Percentiles rank a stretch among this genome's conserved stretches.
Evolutionary conservation across 73 alveolate genomes (phyloP).

Genomic region (Paramecium octaurelia): DNA sequence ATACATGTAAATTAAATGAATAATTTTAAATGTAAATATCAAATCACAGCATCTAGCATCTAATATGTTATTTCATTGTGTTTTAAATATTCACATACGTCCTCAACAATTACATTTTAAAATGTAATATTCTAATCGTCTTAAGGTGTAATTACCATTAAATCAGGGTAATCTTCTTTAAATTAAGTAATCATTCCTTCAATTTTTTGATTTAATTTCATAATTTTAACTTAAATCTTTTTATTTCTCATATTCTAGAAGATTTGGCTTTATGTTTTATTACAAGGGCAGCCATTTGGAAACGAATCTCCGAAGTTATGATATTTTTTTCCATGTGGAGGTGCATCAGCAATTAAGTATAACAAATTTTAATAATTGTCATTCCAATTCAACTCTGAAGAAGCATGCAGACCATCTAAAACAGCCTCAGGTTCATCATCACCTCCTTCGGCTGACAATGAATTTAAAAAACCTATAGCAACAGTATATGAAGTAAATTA

Average conservation of each 20-base stretch:
- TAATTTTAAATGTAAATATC: too few relatives aligned
- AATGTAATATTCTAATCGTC: neutral
- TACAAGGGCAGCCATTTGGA: neutral
- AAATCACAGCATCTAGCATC: neutral
- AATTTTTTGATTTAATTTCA: neutral
- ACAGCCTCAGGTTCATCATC: slow-evolving; percentile 55
- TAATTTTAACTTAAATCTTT: neutral
- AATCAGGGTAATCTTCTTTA: neutral
- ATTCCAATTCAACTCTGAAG: neutral
- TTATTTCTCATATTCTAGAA: neutral
- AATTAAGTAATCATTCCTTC: neutral
- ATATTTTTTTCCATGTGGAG: slow-evolving; percentile 54
- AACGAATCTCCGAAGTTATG: neutral
- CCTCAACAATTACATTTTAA: neutral
- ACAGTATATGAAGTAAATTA: neutral
- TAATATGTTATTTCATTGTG: neutral
- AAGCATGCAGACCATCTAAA: neutral
- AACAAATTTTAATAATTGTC: neutral
- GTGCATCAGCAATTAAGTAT: slow-evolving; percentile 39
- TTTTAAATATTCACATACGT: neutral
- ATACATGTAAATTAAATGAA: neutral
- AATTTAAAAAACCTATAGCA: neutral
- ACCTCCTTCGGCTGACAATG: slow-evolving; percentile 23
- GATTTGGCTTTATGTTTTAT: neutral
- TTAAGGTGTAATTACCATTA: neutral